Base-by-base conservation (phyloP, 306 rosid species). In the Cicer yamashitae region DNA sequence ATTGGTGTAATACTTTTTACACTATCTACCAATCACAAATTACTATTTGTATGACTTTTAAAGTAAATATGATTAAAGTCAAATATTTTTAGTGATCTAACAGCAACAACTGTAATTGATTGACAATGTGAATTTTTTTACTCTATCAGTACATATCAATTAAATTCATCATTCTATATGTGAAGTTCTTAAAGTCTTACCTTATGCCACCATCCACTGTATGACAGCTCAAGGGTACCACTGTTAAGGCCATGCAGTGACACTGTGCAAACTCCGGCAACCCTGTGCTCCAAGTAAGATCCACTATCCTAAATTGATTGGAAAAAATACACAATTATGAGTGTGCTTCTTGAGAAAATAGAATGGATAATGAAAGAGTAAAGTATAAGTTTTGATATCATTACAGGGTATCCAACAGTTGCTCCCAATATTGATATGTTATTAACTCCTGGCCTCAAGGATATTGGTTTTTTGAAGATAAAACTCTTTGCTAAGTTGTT, bases 361-460 rank as follows among this genome's bases (percentile, higher is more conserved):
- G 12, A 53, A 54, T 15, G 76, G 56, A 12, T 40, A 40, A 71
- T 71, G n/a, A 53, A 71, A 17, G 52, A 56, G 66, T 10, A 9
- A 53, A 71, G 18, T 67, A 67, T 22, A 39, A 71, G 53, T 9
- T 54, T 53, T 54, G 53, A 54, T 14, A 40, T 46, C 20, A 41
- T 54, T 71, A 71, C 76, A 10, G 76, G 76, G 76, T 54, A 71
- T 56, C 76, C 76, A 40, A 71, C 53, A 11, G 76, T 71, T 71
- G 76, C 52, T 17, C 76, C 76, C 66, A 56, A 17, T 43, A 71
- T 71, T 38, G 76, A 71, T 71, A 71, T 71, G 53, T 18, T 18
- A 39, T 71, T 71, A 39, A 39, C 22, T 71, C 76, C 76, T 54
- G 66, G 76, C 43, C 18, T 71, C 66, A 71, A 71, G 53, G 65